These are phyloP conservation scores for Didymellaceae sp. DNA, from an alignment of 2,329 filamentous ascomycete genomes.

Conservation along the genomic window DNA sequence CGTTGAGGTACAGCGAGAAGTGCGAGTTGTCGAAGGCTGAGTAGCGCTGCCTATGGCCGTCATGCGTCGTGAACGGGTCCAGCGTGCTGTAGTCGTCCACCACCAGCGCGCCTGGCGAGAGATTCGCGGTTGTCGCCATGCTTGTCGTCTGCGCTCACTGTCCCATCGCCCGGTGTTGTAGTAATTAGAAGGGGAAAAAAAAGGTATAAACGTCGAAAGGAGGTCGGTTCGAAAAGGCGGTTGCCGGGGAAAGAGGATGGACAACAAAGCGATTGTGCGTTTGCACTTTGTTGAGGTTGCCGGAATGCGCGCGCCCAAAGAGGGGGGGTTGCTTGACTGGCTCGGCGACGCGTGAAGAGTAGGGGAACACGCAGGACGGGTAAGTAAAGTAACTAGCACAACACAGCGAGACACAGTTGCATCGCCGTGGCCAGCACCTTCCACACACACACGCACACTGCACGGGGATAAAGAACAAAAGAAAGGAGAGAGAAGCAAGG, in stretches of 20 bases:
- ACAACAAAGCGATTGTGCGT: slow-evolving; percentile 1
- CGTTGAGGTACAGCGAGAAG: slow-evolving; percentile 75
- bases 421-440: slow-evolving; percentile 13
- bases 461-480: slow-evolving; percentile 7
- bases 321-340: slow-evolving; percentile 4
- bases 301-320: slow-evolving; percentile 8
- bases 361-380: slow-evolving; percentile 14
- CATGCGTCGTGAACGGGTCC: slow-evolving; percentile 56
- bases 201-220: slow-evolving; percentile 11
- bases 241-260: neutral
- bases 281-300: neutral
- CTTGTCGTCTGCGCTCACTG: slow-evolving; percentile 24
- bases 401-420: slow-evolving; percentile 5
- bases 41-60: slow-evolving; percentile 68
- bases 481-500: slow-evolving; percentile 21
- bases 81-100: slow-evolving; percentile 45
- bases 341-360: slow-evolving; percentile 15
- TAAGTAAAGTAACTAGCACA: slow-evolving; percentile 14
- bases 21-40: slow-evolving; percentile 82
- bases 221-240: neutral
- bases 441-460: too few species aligned
- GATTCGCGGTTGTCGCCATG: slow-evolving; percentile 54
- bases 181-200: slow-evolving; percentile 13
- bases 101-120: slow-evolving; percentile 49
- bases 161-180: slow-evolving; percentile 38